phyloP scores from a whole-genome alignment of 352 stramenopile genomes.

The Halophytophthora polymorphica region DNA sequence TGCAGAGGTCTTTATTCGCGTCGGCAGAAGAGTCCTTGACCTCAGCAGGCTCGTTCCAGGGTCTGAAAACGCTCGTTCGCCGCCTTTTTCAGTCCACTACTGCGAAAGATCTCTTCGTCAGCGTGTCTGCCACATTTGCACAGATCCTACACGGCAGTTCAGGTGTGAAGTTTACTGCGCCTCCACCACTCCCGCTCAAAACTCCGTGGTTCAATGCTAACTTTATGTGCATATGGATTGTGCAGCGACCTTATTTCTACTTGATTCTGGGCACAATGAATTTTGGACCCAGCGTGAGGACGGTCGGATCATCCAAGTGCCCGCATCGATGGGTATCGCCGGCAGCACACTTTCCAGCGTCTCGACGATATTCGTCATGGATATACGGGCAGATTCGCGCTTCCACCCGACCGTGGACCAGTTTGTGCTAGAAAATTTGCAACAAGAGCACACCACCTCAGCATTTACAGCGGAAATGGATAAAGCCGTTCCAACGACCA shows the following conservation, averaged over 20 bases:
- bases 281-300: slow-evolving; percentile 62
- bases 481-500: slow-evolving; percentile 1
- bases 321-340: slow-evolving; percentile 54
- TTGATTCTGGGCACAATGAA: slow-evolving; percentile 60
- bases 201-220: neutral
- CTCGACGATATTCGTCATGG: slow-evolving; percentile 34
- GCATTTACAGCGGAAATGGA: slow-evolving; percentile 7
- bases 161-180: slow-evolving; percentile 13
- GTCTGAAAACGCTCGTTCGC: slow-evolving; percentile 48
- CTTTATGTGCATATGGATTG: neutral
- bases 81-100: slow-evolving; percentile 30
- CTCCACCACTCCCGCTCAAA: neutral
- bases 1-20: slow-evolving; percentile 14
- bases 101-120: slow-evolving; percentile 43
- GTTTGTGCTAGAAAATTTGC: slow-evolving; percentile 31
- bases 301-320: slow-evolving; percentile 41
- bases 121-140: slow-evolving; percentile 29
- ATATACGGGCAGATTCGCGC: slow-evolving; percentile 36
- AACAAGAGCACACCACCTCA: slow-evolving; percentile 10
- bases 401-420: slow-evolving; percentile 74
- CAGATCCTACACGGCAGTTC: slow-evolving; percentile 40
- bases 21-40: slow-evolving; percentile 24
- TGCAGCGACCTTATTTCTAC: slow-evolving; percentile 51
- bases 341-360: slow-evolving; percentile 39
- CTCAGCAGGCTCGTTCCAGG: slow-evolving; percentile 21